Evolutionary conservation across 495 filamentous ascomycete genomes (phyloP).

Genomic region (Geoglossum glabrum): DNA sequence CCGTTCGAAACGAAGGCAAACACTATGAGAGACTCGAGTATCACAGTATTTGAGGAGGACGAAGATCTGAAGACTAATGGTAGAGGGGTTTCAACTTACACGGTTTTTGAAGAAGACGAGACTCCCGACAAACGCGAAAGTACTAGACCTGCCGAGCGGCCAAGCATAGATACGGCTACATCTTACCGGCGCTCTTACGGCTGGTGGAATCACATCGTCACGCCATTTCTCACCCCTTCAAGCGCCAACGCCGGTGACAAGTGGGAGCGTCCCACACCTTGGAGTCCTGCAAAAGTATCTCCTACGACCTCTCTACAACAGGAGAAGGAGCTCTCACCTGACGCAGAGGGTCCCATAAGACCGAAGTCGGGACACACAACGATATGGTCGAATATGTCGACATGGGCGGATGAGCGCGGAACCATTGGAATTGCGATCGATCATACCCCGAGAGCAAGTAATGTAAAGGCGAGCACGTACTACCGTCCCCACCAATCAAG

Average conservation of each 20-base stretch:
- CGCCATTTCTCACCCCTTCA: conserved; percentile 41
- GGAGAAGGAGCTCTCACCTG: conserved; percentile 22
- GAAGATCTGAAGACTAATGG: conserved; percentile 8
- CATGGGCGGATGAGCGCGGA: neutral
- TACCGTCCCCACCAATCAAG: neutral
- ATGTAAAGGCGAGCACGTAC: neutral
- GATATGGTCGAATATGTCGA: conserved; percentile 11
- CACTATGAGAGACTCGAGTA: neutral
- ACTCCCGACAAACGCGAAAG: conserved; percentile 7
- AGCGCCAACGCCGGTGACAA: conserved; percentile 18
- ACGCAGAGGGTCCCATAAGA: conserved; percentile 12
- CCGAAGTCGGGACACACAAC: conserved; percentile 10
- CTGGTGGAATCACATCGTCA: conserved; percentile 79
- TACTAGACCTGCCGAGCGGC: conserved; percentile 7
- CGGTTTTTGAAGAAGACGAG: conserved; percentile 37
- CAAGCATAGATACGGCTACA: conserved; percentile 19
- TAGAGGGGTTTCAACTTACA: conserved; percentile 25
- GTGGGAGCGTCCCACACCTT: conserved; percentile 17
- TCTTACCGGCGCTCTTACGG: conserved; percentile 45
- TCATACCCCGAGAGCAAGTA: neutral
- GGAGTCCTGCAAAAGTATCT: conserved; percentile 15
- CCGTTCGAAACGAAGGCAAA: conserved; percentile 4
- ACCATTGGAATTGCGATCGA: neutral
- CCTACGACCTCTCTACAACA: conserved; percentile 14
- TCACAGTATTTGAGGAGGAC: conserved; percentile 4